Base-by-base conservation (phyloP, 176 grass and related monocot species). In the Echinochloa phyllopogon region DNA sequence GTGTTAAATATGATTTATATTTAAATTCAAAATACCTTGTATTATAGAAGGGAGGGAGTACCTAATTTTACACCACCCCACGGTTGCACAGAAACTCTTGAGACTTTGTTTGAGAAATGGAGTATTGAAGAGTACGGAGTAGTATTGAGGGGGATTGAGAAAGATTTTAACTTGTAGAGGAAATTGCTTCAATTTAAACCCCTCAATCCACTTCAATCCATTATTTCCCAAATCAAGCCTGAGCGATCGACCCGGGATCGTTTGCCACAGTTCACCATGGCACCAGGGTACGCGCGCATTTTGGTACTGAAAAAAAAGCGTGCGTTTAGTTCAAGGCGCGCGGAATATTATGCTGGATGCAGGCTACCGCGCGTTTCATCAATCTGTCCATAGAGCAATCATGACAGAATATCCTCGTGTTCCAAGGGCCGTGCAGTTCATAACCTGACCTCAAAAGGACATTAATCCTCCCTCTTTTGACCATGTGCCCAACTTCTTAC, bases 321-420 rank as follows among this genome's bases (percentile, higher is more conserved):
- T 20, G 48, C 8, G 49, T 36, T 84, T 55, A 33, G 14, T 76
- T 75, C 45, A 76, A 52, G 29, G 47, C 44, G 72, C 83, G 59
- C 58, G 82, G 38, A 84, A 76, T 27, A 47, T 8, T 69, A 45
- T 66, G 59, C 47, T 18, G 71, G 82, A 84, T 43, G 36, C 58
- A 62, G 20, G 43, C 66, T 43, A 33, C 63, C 16, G 76, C 47
- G 53, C 75, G 52, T 70, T 33, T 33, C n/a, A n/a, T 49, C 40
- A 18, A 18, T 53, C 39, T 20, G 61, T 59, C 72, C 71, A 69
- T 42, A 51, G 59, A 41, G 25, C 86, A 87, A 82, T 87, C 86
- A 76, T 82, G 72, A 29, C 70, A 48, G 66, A 78, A 51, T 64
- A 42, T 79, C 39, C 53, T 49, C 27, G 13, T 58, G 20, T 65